Percentiles rank a stretch among this genome's conserved stretches.
Conservation (phyloP, 1,284 basidiomycete species). For the Megacollybia platyphylla region DNA sequence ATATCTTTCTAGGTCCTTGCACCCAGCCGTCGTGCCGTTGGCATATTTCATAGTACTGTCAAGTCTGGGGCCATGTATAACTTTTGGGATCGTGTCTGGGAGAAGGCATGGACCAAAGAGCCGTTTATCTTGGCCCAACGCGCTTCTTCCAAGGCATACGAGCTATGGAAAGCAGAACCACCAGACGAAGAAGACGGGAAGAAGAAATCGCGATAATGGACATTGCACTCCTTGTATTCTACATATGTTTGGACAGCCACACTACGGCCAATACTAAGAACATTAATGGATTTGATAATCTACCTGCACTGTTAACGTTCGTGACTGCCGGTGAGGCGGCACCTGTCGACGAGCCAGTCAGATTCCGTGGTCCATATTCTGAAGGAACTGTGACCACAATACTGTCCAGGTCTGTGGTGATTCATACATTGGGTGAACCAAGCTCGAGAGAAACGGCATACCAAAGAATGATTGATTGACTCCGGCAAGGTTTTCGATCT, state of each 20-base stretch:
- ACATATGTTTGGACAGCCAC: neutral
- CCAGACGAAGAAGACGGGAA: slow-evolving; percentile 28
- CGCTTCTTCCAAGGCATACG: slow-evolving; percentile 29
- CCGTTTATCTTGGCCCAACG: slow-evolving; percentile 39
- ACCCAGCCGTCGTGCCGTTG: slow-evolving; percentile 33
- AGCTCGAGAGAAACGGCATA: slow-evolving; percentile 9
- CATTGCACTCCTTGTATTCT: neutral
- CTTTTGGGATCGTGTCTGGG: slow-evolving; percentile 36
- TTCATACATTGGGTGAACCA: neutral
- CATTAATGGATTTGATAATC: neutral
- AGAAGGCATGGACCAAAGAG: slow-evolving; percentile 39
- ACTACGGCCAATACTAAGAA: neutral
- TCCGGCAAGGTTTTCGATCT: slow-evolving; percentile 21
- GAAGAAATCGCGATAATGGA: slow-evolving; percentile 9
- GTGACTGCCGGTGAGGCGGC: neutral
- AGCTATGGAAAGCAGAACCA: slow-evolving; percentile 31
- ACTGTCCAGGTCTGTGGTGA: slow-evolving; percentile 24
- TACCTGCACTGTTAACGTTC: neutral
- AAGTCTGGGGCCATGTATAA: slow-evolving; percentile 35
- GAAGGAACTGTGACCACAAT: slow-evolving; percentile 27
- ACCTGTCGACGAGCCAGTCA: neutral
- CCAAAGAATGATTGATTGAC: slow-evolving; percentile 28
- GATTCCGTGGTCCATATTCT: slow-evolving; percentile 18
- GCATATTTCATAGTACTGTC: slow-evolving; percentile 33
- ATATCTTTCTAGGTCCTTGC: slow-evolving; percentile 14